A percentile compares a stretch with the other conserved stretches of the same genome.
phyloP scores from a whole-genome alignment of 2,329 filamentous ascomycete species.

The Botrytis byssoidea region DNA sequence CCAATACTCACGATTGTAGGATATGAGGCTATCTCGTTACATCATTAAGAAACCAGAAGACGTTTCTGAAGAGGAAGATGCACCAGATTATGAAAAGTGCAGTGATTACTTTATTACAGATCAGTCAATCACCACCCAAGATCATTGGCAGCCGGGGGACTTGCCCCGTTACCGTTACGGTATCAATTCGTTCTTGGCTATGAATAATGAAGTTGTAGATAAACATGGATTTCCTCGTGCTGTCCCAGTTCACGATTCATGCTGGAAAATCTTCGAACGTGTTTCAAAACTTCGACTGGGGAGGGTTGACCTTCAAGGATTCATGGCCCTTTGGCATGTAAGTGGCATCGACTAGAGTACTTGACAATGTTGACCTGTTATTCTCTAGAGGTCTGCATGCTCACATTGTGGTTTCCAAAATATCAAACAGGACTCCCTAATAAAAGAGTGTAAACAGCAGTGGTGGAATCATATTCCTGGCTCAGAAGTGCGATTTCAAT shows the following conservation, averaged over 20 bases:
- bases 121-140: conserved; percentile 10
- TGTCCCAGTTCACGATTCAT: conserved; percentile 24
- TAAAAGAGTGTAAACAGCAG: conserved; percentile 1
- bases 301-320: conserved; percentile 24
- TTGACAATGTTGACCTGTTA: not conserved
- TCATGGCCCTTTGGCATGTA: conserved; percentile 24
- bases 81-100: conserved; percentile 16
- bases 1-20: not conserved
- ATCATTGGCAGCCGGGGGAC: not conserved
- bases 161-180: conserved; percentile 14
- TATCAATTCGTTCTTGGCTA: not conserved
- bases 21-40: conserved; percentile 20
- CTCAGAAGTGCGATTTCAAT: conserved; percentile 13
- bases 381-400: conserved; percentile 16
- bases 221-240: not conserved
- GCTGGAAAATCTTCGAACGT: conserved; percentile 27
- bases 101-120: conserved; percentile 23
- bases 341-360: not conserved
- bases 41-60: conserved; percentile 19
- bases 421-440: conserved; percentile 17
- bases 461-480: conserved; percentile 22
- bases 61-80: conserved; percentile 8
- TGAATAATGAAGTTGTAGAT: conserved; percentile 2
- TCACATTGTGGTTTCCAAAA: conserved; percentile 22
- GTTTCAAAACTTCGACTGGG: conserved; percentile 22